These are phyloP conservation scores for Globisporangium irregulare DNA, from an alignment of 352 stramenopile genomes.

Conservation along the genomic window DNA sequence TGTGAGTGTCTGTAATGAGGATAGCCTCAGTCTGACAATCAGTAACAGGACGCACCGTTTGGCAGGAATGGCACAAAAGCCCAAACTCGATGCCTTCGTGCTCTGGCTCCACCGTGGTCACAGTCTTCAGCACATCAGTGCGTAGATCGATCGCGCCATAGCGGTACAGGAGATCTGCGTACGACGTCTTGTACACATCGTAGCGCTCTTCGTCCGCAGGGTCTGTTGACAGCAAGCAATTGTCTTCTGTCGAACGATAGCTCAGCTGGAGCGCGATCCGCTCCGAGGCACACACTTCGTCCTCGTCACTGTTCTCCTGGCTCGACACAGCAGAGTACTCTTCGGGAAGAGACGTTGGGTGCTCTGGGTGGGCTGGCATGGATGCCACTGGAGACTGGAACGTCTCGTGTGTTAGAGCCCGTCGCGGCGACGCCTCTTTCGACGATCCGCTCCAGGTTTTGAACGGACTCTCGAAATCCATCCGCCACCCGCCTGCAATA, in stretches of 20 bases:
- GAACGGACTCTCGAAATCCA: slow-evolving; percentile 75
- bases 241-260: slow-evolving; percentile 34
- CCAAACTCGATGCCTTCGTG: slow-evolving; percentile 58
- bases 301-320: slow-evolving; percentile 14
- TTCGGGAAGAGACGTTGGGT: neutral
- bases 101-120: slow-evolving; percentile 27
- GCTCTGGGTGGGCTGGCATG: slow-evolving; percentile 20
- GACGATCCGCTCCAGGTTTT: slow-evolving; percentile 61
- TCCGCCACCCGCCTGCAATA: slow-evolving; percentile 36
- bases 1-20: neutral
- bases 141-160: slow-evolving; percentile 75
- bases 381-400: slow-evolving; percentile 42
- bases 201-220: slow-evolving; percentile 59
- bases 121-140: slow-evolving; percentile 69
- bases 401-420: slow-evolving; percentile 40
- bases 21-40: neutral
- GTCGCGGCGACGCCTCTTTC: slow-evolving; percentile 41
- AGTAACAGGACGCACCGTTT: slow-evolving; percentile 35
- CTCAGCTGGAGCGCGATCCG: slow-evolving; percentile 52
- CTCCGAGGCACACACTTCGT: slow-evolving; percentile 37
- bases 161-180: slow-evolving; percentile 78
- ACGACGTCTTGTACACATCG: slow-evolving; percentile 78
- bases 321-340: slow-evolving; percentile 5
- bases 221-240: slow-evolving; percentile 48
- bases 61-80: slow-evolving; percentile 63